phyloP scores from a whole-genome alignment of 495 filamentous ascomycete species.

The Talaromyces trachyspermus region DNA sequence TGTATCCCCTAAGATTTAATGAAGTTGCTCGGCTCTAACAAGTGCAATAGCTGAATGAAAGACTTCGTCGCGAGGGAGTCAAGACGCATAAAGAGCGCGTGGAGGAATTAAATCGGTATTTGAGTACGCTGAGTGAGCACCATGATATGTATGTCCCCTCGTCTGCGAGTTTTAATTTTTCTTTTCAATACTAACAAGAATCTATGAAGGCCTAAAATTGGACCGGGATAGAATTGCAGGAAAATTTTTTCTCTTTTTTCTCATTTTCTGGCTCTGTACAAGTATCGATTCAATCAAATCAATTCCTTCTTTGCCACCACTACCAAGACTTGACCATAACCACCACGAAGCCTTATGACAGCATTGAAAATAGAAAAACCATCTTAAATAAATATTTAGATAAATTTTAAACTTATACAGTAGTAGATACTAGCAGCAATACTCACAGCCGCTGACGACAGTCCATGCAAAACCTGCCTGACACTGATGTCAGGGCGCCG shows the following conservation, averaged over 20 bases:
- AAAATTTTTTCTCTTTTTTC: background rate
- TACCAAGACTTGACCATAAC: too few species aligned
- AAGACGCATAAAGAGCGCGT: slow-evolving; percentile 98
- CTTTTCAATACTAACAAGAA: slow-evolving; percentile 10
- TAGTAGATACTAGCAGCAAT: too few species aligned
- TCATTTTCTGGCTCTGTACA: too few species aligned
- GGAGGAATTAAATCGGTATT: slow-evolving; percentile 89
- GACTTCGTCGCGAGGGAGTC: slow-evolving; percentile 70
- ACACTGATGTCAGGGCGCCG: too few species aligned
- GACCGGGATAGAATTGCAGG: slow-evolving; percentile 69
- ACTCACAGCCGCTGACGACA: too few species aligned
- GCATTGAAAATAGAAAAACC: too few species aligned
- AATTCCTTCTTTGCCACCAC: too few species aligned
- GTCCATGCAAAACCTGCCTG: too few species aligned
- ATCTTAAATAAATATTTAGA: too few species aligned
- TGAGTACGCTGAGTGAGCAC: slow-evolving; percentile 88
- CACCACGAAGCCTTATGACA: too few species aligned
- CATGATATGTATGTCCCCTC: slow-evolving; percentile 74
- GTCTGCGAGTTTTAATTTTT: slow-evolving; percentile 7
- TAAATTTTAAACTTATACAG: too few species aligned
- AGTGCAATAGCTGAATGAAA: slow-evolving; percentile 51
- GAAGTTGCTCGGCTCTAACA: slow-evolving; percentile 3
- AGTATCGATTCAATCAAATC: too few species aligned
- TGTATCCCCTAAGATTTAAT: slow-evolving; percentile 7
- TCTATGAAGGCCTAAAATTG: slow-evolving; percentile 57